Base-by-base conservation (phyloP, 768 basidiomycete species). In the Punctularia strigosozonata region DNA sequence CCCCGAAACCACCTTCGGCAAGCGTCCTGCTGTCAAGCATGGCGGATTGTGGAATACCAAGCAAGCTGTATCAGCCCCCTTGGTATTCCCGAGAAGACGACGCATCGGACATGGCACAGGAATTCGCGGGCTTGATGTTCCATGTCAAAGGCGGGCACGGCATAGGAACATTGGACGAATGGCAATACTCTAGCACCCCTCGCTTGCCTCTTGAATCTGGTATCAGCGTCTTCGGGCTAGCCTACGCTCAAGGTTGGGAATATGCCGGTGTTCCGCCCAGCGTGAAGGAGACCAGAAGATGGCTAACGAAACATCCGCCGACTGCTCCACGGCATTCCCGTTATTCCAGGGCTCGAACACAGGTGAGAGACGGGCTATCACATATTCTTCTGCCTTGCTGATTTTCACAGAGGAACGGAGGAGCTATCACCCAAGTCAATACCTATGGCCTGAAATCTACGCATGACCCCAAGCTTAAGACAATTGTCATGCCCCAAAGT, bases 61-160 rank as follows among this genome's bases (percentile, higher is more conserved):
- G 52, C 33, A 77, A 73, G 46, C 54, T 83, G 18, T 92, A 95
- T 57, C 74, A 68, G 32, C 62, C 71, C n/a, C 85, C 92, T 0
- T 80, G 72, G 57, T 99, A 88, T 52, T 88, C 86, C 5, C 71
- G 73, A 37, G 65, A 67, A 18, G 47, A 49, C 4, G 94, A 98
- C 52, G 69, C 79, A 0, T 81, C 89, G 1, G 66, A 68, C 23
- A 58, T 62, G n/a, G 59, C 79, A 3, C 68, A 76, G 48, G 82
- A 88, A 59, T 91, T 80, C 54, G 89, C 77, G 17, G 91, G 90
- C 0, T 56, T 86, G 1, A 50, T 72, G n/a, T 92, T 82, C 55
- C 63, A 64, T 28, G 61, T 92, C 17, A 77, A 78, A 47, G 78
- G 83, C 4, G 74, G 72, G 1, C 63, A 70, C 28, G 72, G 75